phyloP scores from a whole-genome alignment of 2,329 filamentous ascomycete genomes.

The Mycosphaerella sp. region DNA sequence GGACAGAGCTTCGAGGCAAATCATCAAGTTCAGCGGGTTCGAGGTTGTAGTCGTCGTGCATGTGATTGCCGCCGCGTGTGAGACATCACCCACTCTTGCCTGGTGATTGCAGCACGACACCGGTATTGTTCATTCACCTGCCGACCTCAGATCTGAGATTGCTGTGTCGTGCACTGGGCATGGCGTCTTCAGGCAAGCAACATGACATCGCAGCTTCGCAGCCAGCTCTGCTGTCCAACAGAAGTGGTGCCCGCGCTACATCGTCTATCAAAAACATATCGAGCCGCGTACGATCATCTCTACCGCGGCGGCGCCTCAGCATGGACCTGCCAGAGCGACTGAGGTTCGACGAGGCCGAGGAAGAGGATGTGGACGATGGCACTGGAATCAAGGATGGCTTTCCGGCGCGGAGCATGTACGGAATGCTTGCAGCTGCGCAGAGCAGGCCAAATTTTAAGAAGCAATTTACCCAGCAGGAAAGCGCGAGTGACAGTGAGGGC shows the following conservation, averaged over 20 bases:
- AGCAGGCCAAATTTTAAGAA: constrained; percentile 72
- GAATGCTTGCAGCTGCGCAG: constrained; percentile 81
- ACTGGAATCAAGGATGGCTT: constrained; percentile 41
- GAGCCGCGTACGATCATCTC: constrained; percentile 4
- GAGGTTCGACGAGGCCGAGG: constrained; percentile 16
- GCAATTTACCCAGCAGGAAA: constrained; percentile 54
- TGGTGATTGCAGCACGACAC: constrained; percentile 9
- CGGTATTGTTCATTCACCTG: neutral
- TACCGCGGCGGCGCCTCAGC: constrained; percentile 1
- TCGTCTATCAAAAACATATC: constrained; percentile 1
- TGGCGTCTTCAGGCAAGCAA: constrained; percentile 9
- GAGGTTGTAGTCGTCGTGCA: neutral
- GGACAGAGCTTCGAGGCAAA: neutral
- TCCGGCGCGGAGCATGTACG: constrained; percentile 93
- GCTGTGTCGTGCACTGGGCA: neutral
- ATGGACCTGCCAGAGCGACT: constrained; percentile 21
- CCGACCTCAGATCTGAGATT: neutral
- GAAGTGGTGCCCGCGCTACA: constrained; percentile 3
- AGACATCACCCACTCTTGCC: constrained; percentile 7
- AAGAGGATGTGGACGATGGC: constrained; percentile 20
- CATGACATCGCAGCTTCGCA: constrained; percentile 10
- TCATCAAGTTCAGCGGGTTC: neutral
- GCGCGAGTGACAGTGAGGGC: constrained; percentile 61
- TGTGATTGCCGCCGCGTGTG: constrained; percentile 8
- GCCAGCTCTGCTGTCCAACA: constrained; percentile 3